Evolutionary conservation across 805 yeast species (phyloP), one percentile per base, ranked within the genome.

Genomic region (Candida schatavii): DNA sequence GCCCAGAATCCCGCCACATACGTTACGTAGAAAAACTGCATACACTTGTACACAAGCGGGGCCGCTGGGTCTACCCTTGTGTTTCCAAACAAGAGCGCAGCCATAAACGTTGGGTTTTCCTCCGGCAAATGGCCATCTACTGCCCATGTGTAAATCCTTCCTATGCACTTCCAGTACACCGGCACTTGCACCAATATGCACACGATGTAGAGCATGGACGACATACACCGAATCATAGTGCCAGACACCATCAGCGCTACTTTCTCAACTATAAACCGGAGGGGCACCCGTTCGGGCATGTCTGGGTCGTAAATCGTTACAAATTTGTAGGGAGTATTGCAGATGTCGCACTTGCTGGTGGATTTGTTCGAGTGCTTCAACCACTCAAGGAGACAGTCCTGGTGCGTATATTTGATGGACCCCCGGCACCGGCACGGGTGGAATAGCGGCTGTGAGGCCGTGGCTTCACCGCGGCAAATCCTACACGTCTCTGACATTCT

Each of bases 391-490:
- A 91, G 64, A 47, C 99, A 93, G 42, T 85, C 95, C 61, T 91
- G 95, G 61, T 93, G 99, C 41, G 93, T 87, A 55, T 82, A 90
- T 58, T 84, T 85, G 59, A 93, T 95, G 11, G 96, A 85, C 1
- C 99, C 99, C 40, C 88, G 74, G 64, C 99, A 93, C 55, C 79
- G 83, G 64, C 99, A 93, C 3, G 99, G 99, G 61, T 86, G 90
- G 48, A 77, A 83, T 35, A 93, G 68, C 3, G 97, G 97, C 48
- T 86, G 88, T 1, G 76, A 80, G 0, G 64, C 66, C 0, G 93
- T 79, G n/a, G 78, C 90, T 52, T 88, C 98, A 29, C 95, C 91
- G 40, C 97, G 84, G 59, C 99, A 93, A 35, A 93, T 90, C 46
- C 99, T 84, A 62, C 99, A 93, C 3, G 83, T 75, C 45, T 75